A percentile compares a stretch with the other conserved stretches of the same genome.
Conservation (phyloP, 768 basidiomycete species). For the Calocybe indica region DNA sequence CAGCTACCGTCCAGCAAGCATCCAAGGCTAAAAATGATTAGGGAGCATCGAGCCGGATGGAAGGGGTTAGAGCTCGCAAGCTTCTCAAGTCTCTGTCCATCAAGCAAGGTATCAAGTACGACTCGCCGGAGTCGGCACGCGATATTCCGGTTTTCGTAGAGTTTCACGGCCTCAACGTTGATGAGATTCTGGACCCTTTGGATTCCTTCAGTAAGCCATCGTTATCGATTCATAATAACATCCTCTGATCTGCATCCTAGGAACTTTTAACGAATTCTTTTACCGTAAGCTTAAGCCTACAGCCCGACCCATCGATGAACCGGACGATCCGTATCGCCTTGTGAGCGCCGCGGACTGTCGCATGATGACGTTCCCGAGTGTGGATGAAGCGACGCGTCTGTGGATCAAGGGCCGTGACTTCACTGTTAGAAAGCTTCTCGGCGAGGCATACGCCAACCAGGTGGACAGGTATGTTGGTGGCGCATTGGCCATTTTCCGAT, state of each 20-base stretch:
- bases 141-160: conserved; percentile 87
- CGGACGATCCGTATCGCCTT: conserved; percentile 69
- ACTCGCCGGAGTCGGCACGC: conserved; percentile 73
- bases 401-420: conserved; percentile 99
- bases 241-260: conserved; percentile 25
- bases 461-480: conserved; percentile 74
- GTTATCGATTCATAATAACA: background rate
- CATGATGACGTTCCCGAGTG: conserved; percentile 89
- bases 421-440: conserved; percentile 71
- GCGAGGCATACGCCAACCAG: conserved; percentile 67
- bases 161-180: conserved; percentile 79
- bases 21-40: conserved; percentile 15
- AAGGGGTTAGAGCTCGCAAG: conserved; percentile 78
- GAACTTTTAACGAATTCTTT: conserved; percentile 93
- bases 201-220: conserved; percentile 68
- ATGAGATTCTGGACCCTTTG: conserved; percentile 80
- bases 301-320: conserved; percentile 70
- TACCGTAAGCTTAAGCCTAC: conserved; percentile 84
- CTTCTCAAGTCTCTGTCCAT: conserved; percentile 85
- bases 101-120: conserved; percentile 93
- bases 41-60: conserved; percentile 86
- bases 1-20: background rate
- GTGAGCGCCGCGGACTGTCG: conserved; percentile 94
- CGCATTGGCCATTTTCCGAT: conserved; percentile 80
- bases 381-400: conserved; percentile 77